phyloP scores from a whole-genome alignment of 2,329 filamentous ascomycete species.

The Cladosporium sp. region DNA sequence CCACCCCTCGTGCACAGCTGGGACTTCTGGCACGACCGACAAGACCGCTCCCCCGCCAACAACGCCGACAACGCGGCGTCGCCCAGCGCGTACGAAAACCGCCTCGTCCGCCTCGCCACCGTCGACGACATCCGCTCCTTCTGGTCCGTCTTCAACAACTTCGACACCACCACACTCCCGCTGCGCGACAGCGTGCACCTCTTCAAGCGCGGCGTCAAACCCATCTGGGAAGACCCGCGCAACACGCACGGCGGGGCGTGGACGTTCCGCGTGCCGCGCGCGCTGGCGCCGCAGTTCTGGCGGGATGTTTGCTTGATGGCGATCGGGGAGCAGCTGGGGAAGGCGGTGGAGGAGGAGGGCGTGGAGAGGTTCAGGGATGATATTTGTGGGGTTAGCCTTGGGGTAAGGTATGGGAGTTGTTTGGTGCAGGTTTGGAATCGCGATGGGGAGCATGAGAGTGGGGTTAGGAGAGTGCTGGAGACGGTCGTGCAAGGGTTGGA shows the following conservation, averaged over 20 bases:
- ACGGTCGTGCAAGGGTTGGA: slow-evolving; percentile 72
- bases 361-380: slow-evolving; percentile 65
- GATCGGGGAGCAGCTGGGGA: slow-evolving; percentile 76
- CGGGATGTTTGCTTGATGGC: slow-evolving; percentile 76
- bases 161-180: slow-evolving; percentile 68
- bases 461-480: slow-evolving; percentile 68
- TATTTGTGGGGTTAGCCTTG: slow-evolving; percentile 82
- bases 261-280: slow-evolving; percentile 87
- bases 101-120: slow-evolving; percentile 42
- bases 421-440: slow-evolving; percentile 93
- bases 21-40: slow-evolving; percentile 51
- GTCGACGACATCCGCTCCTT: slow-evolving; percentile 47
- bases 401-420: slow-evolving; percentile 82
- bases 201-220: slow-evolving; percentile 77
- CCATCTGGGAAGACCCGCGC: slow-evolving; percentile 80
- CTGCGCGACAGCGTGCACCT: slow-evolving; percentile 68
- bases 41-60: slow-evolving; percentile 29
- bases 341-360: slow-evolving; percentile 55
- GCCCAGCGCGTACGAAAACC: slow-evolving; percentile 39
- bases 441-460: slow-evolving; percentile 73
- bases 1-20: slow-evolving; percentile 49
- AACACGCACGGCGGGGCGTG: slow-evolving; percentile 84
- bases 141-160: slow-evolving; percentile 60
- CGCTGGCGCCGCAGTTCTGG: slow-evolving; percentile 68
- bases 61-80: slow-evolving; percentile 13